A percentile compares a stretch with the other conserved stretches of the same genome.
Evolutionary conservation across 2,329 filamentous ascomycete species (phyloP).

Genomic region (Colletotrichum spaethianum): DNA sequence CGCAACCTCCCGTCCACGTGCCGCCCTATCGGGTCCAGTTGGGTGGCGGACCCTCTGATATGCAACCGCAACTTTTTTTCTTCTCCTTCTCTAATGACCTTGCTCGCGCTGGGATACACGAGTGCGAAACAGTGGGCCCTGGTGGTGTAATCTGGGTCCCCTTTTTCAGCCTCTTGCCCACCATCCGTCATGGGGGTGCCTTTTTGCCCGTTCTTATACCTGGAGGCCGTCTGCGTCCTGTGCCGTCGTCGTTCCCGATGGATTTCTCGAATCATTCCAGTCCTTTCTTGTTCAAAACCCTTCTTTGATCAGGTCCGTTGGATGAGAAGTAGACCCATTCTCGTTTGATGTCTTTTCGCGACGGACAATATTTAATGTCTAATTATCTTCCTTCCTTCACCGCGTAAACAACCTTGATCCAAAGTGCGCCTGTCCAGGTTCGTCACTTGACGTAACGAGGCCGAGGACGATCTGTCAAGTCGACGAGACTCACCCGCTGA

Average conservation of each 20-base stretch:
- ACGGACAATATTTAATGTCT: conserved; percentile 10
- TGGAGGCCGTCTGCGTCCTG: not conserved
- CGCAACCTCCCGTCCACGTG: not conserved
- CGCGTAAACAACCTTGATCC: not conserved
- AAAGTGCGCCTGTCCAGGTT: not conserved
- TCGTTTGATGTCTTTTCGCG: not conserved
- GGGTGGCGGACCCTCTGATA: conserved; percentile 3
- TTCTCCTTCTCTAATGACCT: not conserved
- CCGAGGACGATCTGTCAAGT: conserved; percentile 20
- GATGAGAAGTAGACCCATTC: not conserved
- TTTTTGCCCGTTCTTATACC: conserved; percentile 13
- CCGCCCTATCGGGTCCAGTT: not conserved
- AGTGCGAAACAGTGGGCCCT: conserved; percentile 26
- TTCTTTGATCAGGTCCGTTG: not conserved
- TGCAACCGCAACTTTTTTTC: not conserved
- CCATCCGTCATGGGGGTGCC: not conserved
- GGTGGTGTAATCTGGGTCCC: conserved; percentile 27
- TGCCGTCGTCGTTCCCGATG: not conserved
- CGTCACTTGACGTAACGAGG: conserved; percentile 13
- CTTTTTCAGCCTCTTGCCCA: conserved; percentile 12
- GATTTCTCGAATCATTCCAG: not conserved
- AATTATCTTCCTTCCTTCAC: not conserved
- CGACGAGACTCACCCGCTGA: not conserved
- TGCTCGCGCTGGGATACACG: not conserved
- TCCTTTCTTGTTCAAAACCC: not conserved